Evolutionary conservation across 2,329 filamentous ascomycete species (phyloP).

Genomic region (Fusarium chaquense): DNA sequence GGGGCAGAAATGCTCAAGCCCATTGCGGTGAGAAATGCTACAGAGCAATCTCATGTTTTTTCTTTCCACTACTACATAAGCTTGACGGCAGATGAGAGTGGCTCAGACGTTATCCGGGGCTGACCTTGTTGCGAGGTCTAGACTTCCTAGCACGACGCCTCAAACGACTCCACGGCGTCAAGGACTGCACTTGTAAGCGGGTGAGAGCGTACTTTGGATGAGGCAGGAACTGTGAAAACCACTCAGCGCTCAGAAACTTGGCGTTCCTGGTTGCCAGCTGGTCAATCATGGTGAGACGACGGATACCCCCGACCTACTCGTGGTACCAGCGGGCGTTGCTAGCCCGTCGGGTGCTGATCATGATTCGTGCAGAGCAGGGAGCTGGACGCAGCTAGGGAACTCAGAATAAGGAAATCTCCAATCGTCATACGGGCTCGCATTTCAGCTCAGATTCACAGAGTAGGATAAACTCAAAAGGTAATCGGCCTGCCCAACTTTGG

Average conservation of each 20-base stretch:
- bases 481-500: constrained; percentile 16
- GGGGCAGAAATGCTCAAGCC: constrained; percentile 19
- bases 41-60: constrained; percentile 18
- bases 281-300: constrained; percentile 42
- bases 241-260: constrained; percentile 14
- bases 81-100: constrained; percentile 45
- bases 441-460: constrained; percentile 36
- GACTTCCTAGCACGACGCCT: constrained; percentile 37
- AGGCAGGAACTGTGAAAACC: constrained; percentile 9
- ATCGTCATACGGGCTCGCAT: constrained; percentile 34
- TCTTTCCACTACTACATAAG: constrained; percentile 27
- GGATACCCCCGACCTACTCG: constrained; percentile 30
- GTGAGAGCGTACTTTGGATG: constrained; percentile 4
- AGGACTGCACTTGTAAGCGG: constrained; percentile 13
- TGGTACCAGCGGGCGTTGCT: constrained; percentile 40
- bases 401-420: constrained; percentile 33
- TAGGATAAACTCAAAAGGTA: constrained; percentile 19
- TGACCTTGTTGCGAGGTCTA: constrained; percentile 42
- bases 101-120: constrained; percentile 47
- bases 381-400: constrained; percentile 40
- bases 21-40: constrained; percentile 12
- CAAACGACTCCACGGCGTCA: constrained; percentile 33
- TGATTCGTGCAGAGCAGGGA: constrained; percentile 44
- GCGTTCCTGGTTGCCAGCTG: constrained; percentile 35
- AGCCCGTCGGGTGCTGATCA: constrained; percentile 10